Evolutionary conservation across 176 grass and related monocot genomes (phyloP), one percentile per base, ranked within the genome.

Genomic region (Oryza longistaminata): DNA sequence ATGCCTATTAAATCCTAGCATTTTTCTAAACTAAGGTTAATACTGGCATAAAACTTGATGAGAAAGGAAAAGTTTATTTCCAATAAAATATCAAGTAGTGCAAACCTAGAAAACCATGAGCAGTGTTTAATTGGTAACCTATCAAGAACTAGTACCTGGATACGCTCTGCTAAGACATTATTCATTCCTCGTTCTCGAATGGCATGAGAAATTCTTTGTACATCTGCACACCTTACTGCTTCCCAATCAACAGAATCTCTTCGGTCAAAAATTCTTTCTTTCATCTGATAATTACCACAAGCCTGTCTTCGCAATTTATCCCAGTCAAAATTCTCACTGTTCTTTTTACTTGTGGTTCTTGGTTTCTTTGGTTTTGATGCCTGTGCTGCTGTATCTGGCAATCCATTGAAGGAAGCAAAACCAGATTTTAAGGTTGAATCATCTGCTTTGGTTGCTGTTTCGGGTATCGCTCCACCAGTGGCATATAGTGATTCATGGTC

Each of bases 121-220:
- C 75, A 39, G 2, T 66, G 34, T 81, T 84, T 29, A 72, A 58
- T 76, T 77, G 53, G 53, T 58, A 58, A 58, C 17, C 6, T n/a
- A 6, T 58, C 1, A 58, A 58, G 16, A 62, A 24, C 58, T 22
- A 55, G 71, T 88, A 96, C 96, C 90, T 96, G 91, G 74, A 99
- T 99, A 85, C 96, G 48, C 53, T 87, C 74, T 72, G 96, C 90
- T 53, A 96, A 85, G 87, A 92, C 77, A 85, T 99, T 99, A 88
- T 92, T 93, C 91, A 94, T 93, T 80, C 96, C 96, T 87, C 96
- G 86, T 39, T 89, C 91, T 46, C 88, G 88, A 66, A 99, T 99
- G 83, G 86, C 89, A 16, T 92, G 73, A 76, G 96, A 80, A 88
- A 99, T 85, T 79, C 74, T 88, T 34, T 81, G 85, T 77, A 85